These are phyloP conservation scores for Aspergillus amoenus DNA, from an alignment of 2,329 filamentous ascomycete genomes.

Conservation along the genomic window DNA sequence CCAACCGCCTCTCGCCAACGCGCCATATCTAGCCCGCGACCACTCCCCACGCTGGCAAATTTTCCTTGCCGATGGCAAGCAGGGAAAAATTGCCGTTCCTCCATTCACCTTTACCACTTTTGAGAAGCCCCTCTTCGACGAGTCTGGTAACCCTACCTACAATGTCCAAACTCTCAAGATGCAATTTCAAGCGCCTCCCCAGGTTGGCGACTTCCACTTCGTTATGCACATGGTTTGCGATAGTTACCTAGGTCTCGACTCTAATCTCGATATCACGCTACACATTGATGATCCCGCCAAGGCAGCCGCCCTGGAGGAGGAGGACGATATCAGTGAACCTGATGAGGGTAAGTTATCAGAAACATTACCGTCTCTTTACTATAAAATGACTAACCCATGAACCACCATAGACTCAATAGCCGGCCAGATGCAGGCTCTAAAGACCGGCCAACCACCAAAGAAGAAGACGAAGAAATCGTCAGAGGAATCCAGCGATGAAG, in stretches of 20 bases:
- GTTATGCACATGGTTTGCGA: constrained; percentile 92
- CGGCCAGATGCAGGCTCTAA: constrained; percentile 85
- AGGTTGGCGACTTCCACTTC: constrained; percentile 90
- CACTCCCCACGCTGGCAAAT: constrained; percentile 90
- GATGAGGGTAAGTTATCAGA: constrained; percentile 76
- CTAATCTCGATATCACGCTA: constrained; percentile 84
- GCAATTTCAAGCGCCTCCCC: constrained; percentile 91
- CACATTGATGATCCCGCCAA: constrained; percentile 86
- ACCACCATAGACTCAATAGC: constrained; percentile 71
- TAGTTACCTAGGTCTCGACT: constrained; percentile 91
- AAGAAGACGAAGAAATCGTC: constrained; percentile 57
- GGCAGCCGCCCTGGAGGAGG: constrained; percentile 73
- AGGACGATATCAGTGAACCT: constrained; percentile 96
- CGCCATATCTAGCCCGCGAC: constrained; percentile 86
- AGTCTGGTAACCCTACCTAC: constrained; percentile 82
- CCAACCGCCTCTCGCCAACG: constrained; percentile 81
- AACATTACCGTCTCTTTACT: constrained; percentile 16
- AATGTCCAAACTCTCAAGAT: constrained; percentile 96
- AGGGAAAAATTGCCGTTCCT: constrained; percentile 93
- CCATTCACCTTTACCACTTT: constrained; percentile 95
- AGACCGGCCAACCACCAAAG: constrained; percentile 63
- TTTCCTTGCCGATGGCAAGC: constrained; percentile 90
- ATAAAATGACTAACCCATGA: constrained; percentile 16
- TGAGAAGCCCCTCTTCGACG: constrained; percentile 81
- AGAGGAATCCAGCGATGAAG: constrained; percentile 63